These are phyloP conservation scores for Phytophthora niederhauseri DNA, from an alignment of 352 stramenopile species.

Conservation along the genomic window DNA sequence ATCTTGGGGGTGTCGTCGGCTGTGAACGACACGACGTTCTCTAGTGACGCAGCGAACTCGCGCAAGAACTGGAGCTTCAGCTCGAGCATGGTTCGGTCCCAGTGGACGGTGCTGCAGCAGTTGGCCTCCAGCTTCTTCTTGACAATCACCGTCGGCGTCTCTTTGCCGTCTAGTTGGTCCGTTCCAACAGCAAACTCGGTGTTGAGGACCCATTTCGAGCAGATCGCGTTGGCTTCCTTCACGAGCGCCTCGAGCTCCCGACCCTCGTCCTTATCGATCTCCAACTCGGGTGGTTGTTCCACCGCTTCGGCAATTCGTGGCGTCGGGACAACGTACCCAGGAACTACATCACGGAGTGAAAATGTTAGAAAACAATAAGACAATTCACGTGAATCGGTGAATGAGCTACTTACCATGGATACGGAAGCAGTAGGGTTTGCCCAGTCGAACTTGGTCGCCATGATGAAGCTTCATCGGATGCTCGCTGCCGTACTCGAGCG, in stretches of 20 bases:
- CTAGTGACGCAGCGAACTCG: slow-evolving; percentile 49
- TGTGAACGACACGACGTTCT: slow-evolving; percentile 35
- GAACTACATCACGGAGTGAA: slow-evolving; percentile 22
- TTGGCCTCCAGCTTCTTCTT: slow-evolving; percentile 55
- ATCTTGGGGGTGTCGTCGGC: slow-evolving; percentile 21
- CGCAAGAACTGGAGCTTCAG: slow-evolving; percentile 55
- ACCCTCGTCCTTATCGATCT: slow-evolving; percentile 28
- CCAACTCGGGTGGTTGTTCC: slow-evolving; percentile 29
- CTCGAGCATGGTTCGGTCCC: slow-evolving; percentile 50
- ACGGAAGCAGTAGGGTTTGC: slow-evolving; percentile 45
- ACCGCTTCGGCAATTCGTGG: slow-evolving; percentile 37
- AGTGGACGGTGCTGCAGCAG: slow-evolving; percentile 50
- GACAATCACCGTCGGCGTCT: slow-evolving; percentile 34
- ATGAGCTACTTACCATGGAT: slow-evolving; percentile 59
- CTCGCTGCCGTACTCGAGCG: slow-evolving; percentile 24
- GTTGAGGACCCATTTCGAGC: slow-evolving; percentile 52
- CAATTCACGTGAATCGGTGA: no score
- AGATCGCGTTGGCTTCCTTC: slow-evolving; percentile 67
- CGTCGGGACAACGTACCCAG: slow-evolving; percentile 18
- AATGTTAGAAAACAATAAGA: background rate
- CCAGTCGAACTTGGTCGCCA: slow-evolving; percentile 55
- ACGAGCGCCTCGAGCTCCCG: slow-evolving; percentile 41
- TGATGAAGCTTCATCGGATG: slow-evolving; percentile 40
- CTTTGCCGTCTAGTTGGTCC: background rate
- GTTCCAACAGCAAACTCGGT: slow-evolving; percentile 49